Base-by-base conservation (phyloP, 2,329 filamentous ascomycete genomes). In the Claviceps maximensis region DNA sequence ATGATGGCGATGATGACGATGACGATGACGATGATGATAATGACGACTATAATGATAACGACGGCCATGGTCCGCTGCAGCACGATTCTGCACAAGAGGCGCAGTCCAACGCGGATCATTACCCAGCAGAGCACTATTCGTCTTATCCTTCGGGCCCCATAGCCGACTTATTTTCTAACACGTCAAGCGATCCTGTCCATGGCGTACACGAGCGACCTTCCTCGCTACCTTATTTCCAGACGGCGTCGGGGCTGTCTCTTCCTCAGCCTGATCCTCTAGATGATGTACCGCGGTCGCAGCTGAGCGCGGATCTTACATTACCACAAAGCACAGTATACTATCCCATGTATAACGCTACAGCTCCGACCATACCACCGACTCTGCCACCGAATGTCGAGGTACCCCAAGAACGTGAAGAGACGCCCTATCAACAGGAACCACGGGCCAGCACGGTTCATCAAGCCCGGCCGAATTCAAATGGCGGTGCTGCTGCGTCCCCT, bases 141-240 rank as follows among this genome's bases (percentile, higher is more conserved):
- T 62, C 55, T 1, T 62, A 66, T 53, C 56, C 63, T 44, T 62
- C 62, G 46, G 60, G 61, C 57, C 62, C 67, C 3, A 61, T 62
- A 25, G 55, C 58, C 7, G 63, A 64, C 47, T 7, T 23, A 8
- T 36, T 29, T n/a, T 33, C 47, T 13, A 40, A 38, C 15, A 25
- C 33, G 17, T 53, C 57, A 2, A 59, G 55, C 25, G 55, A 56
- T 3, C 58, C 61, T 25, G 46, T 56, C n/a, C 45, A 58, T 13
- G n/a, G 51, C 17, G 60, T 58, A 17, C 57, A 62, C 33, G 56
- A 53, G 13, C 56, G 58, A 23, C 45, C 49, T 13, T 33, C 58
- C 5, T 58, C 59, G 36, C 40, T 56, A 6, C 58, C 62, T 25
- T 64, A 67, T 54, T 67, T 65, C 33, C 62, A 62, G 38, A 55